These are phyloP conservation scores for Platanthera zijinensis DNA, from an alignment of 106 monocot species.

Conservation along the genomic window DNA sequence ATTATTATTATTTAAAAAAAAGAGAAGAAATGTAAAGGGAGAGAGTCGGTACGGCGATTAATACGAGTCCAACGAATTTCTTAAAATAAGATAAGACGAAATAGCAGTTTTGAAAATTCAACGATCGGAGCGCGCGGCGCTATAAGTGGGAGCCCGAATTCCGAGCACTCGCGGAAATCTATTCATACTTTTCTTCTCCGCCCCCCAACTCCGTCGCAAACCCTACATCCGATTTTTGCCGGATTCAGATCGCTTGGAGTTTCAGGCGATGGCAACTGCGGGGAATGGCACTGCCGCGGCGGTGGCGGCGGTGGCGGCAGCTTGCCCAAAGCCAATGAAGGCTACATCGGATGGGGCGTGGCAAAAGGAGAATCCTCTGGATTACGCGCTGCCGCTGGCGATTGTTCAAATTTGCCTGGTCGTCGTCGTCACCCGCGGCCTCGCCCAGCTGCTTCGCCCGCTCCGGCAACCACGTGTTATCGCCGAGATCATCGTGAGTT, in stretches of 20 bases:
- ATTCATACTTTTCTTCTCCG: neutral
- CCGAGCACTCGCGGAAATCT: too few species aligned
- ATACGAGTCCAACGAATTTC: too few species aligned
- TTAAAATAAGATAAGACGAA: too few species aligned
- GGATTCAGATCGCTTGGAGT: neutral
- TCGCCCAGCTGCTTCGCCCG: slow-evolving; percentile 16
- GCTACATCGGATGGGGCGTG: slow-evolving; percentile 18
- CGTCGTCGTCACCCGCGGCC: slow-evolving; percentile 16
- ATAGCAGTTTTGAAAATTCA: too few species aligned
- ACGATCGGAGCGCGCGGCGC: too few species aligned
- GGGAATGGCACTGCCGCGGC: neutral
- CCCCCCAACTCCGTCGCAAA: neutral
- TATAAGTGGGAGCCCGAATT: too few species aligned
- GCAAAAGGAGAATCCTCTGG: slow-evolving; percentile 20
- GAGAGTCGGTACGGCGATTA: too few species aligned
- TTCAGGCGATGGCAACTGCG: neutral
- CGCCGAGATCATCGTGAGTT: slow-evolving; percentile 25
- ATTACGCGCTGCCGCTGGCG: slow-evolving; percentile 13
- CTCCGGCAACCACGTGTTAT: slow-evolving; percentile 26
- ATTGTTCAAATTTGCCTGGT: slow-evolving; percentile 24
- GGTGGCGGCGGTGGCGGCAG: neutral
- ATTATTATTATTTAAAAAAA: too few species aligned
- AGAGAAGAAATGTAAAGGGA: too few species aligned
- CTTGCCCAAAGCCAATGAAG: slow-evolving; percentile 12
- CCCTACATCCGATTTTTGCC: neutral